Conservation (phyloP, 805 yeast genomes). For the Saturnispora serradocipensis region DNA sequence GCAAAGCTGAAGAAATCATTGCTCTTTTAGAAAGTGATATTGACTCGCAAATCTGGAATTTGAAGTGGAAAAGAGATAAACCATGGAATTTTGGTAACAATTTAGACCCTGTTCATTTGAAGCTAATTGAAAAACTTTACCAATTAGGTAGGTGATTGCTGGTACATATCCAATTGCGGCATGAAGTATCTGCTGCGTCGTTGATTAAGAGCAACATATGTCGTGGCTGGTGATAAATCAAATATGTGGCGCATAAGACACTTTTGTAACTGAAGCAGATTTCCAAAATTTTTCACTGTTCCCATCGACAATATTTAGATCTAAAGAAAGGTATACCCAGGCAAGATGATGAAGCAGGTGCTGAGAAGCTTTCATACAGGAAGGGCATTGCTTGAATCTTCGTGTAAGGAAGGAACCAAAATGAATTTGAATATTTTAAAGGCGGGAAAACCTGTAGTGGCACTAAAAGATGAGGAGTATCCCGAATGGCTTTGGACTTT, state of each 20-base stretch:
- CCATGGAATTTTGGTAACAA: background rate
- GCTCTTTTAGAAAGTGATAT: background rate
- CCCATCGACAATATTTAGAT: background rate
- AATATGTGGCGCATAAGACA: background rate
- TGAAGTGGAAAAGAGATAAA: background rate
- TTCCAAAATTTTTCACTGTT: constrained; percentile 1
- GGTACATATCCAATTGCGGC: too few species aligned
- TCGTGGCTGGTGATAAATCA: background rate
- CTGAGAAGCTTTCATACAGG: constrained; percentile 18
- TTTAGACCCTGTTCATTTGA: background rate
- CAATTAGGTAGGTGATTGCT: background rate
- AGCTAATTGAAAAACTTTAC: background rate
- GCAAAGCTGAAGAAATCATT: background rate
- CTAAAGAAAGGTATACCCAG: background rate
- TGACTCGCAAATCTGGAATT: background rate
- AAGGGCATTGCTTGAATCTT: constrained; percentile 28
- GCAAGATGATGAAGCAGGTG: constrained; percentile 3
- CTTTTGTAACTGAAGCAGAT: background rate
- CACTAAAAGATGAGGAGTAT: constrained; percentile 78
- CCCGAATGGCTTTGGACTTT: constrained; percentile 94
- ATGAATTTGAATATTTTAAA: constrained; percentile 67
- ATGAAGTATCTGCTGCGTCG: background rate
- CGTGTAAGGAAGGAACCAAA: constrained; percentile 64
- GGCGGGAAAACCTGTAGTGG: constrained; percentile 79
- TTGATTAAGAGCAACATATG: background rate